phyloP scores from a whole-genome alignment of 2,329 filamentous ascomycete genomes.

The Fusarium solani-melongenae region DNA sequence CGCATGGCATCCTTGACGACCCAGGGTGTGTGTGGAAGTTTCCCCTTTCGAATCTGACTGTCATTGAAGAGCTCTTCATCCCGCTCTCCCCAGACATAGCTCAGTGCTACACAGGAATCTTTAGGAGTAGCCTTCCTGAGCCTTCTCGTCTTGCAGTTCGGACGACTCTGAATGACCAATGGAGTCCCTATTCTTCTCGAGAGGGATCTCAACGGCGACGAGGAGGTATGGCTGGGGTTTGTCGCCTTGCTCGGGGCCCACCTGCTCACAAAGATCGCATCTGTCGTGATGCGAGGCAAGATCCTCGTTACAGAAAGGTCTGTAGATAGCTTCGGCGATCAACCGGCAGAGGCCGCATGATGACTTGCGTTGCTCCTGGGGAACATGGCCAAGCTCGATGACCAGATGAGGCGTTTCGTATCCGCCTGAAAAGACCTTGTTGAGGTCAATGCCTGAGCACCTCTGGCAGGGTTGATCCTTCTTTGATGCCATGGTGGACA shows the following conservation, averaged over 20 bases:
- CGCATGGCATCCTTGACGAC: constrained; percentile 4
- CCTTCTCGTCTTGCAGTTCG: not conserved
- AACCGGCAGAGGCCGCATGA: not conserved
- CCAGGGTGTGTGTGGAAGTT: not conserved
- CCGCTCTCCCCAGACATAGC: constrained; percentile 7
- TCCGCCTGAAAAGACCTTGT: constrained; percentile 4
- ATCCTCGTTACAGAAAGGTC: not conserved
- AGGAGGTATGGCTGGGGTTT: not conserved
- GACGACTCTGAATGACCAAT: constrained; percentile 1
- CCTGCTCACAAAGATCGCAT: not conserved
- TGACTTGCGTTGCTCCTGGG: not conserved
- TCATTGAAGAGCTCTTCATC: not conserved
- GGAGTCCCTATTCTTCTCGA: not conserved
- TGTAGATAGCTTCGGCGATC: constrained; percentile 1
- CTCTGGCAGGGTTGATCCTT: not conserved
- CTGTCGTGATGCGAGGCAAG: not conserved
- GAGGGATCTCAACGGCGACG: not conserved
- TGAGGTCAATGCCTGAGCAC: constrained; percentile 4
- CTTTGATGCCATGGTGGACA: not conserved
- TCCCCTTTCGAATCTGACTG: not conserved
- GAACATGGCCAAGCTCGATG: not conserved
- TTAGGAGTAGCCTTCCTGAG: not conserved
- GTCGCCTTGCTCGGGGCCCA: not conserved
- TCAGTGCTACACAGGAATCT: constrained; percentile 6
- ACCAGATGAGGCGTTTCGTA: constrained; percentile 1